A percentile compares a stretch with the other conserved stretches of the same genome.
phyloP scores from a whole-genome alignment of 371 early-diverging fungal genomes.

The Rhizopus microsporus region DNA sequence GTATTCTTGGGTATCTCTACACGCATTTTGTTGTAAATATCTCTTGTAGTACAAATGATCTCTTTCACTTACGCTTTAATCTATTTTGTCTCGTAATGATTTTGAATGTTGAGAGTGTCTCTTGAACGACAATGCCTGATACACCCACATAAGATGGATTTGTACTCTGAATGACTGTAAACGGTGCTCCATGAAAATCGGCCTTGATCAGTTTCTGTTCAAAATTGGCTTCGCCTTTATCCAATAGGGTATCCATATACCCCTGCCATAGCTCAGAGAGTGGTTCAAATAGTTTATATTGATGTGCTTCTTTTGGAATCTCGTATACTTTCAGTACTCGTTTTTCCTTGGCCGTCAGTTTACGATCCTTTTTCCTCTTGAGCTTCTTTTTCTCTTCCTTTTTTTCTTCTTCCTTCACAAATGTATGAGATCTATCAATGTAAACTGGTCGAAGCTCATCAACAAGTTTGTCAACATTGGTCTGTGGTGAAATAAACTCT shows the following conservation, averaged over 20 bases:
- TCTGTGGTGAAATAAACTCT: constrained; percentile 21
- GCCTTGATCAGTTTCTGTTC: constrained; percentile 76
- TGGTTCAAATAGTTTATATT: constrained; percentile 69
- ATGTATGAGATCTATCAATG: constrained; percentile 19
- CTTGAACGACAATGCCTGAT: constrained; percentile 84
- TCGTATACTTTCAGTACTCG: constrained; percentile 64
- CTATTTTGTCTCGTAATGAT: constrained; percentile 73
- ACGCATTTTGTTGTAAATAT: neutral
- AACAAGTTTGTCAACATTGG: constrained; percentile 10
- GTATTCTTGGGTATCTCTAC: constrained; percentile 79
- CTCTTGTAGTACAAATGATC: neutral
- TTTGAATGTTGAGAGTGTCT: constrained; percentile 84
- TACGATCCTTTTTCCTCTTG: constrained; percentile 38
- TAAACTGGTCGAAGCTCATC: constrained; percentile 12
- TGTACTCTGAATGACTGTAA: constrained; percentile 81
- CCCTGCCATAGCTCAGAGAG: constrained; percentile 80
- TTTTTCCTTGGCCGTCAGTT: constrained; percentile 64
- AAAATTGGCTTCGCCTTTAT: constrained; percentile 37
- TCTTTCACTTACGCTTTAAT: constrained; percentile 58
- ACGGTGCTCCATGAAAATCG: constrained; percentile 81
- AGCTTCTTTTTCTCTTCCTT: constrained; percentile 20
- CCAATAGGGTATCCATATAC: constrained; percentile 73
- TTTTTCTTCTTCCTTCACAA: constrained; percentile 22
- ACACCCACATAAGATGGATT: constrained; percentile 79
- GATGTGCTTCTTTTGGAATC: constrained; percentile 54